These are phyloP conservation scores for Tuber borchii DNA, from an alignment of 495 filamentous ascomycete species.

Conservation along the genomic window DNA sequence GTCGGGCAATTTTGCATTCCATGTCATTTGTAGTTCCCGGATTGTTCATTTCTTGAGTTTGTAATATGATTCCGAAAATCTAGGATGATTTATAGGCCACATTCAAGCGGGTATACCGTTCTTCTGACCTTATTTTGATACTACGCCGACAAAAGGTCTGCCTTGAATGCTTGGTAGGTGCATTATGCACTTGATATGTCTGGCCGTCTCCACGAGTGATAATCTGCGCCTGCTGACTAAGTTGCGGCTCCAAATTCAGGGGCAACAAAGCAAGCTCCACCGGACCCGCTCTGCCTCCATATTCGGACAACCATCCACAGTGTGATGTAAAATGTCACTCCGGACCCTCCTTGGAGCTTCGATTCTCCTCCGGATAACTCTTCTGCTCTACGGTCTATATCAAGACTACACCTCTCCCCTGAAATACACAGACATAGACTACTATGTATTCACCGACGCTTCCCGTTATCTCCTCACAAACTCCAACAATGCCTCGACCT, in stretches of 20 bases:
- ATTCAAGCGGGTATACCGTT: background rate
- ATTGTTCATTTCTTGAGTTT: background rate
- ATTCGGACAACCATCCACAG: background rate
- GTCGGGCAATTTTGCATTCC: background rate
- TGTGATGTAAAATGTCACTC: slow-evolving; percentile 30
- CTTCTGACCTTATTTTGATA: background rate
- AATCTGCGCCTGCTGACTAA: background rate
- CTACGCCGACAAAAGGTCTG: background rate
- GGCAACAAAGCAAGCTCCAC: background rate
- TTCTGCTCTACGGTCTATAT: slow-evolving; percentile 80
- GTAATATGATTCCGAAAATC: background rate
- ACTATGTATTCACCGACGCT: slow-evolving; percentile 97
- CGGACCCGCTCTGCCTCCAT: background rate
- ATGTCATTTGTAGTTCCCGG: background rate
- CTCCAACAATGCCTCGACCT: slow-evolving; percentile 48
- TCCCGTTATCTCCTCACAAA: slow-evolving; percentile 60
- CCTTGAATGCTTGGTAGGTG: background rate
- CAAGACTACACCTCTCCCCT: slow-evolving; percentile 85
- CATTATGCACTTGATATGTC: background rate
- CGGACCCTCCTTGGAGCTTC: slow-evolving; percentile 61
- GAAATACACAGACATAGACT: slow-evolving; percentile 99
- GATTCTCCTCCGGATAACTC: slow-evolving; percentile 56
- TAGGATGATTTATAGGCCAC: background rate
- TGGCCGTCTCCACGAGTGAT: background rate
- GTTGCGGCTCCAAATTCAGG: background rate